phyloP scores from a whole-genome alignment of 2,329 filamentous ascomycete genomes.

The Knufia petricola region DNA sequence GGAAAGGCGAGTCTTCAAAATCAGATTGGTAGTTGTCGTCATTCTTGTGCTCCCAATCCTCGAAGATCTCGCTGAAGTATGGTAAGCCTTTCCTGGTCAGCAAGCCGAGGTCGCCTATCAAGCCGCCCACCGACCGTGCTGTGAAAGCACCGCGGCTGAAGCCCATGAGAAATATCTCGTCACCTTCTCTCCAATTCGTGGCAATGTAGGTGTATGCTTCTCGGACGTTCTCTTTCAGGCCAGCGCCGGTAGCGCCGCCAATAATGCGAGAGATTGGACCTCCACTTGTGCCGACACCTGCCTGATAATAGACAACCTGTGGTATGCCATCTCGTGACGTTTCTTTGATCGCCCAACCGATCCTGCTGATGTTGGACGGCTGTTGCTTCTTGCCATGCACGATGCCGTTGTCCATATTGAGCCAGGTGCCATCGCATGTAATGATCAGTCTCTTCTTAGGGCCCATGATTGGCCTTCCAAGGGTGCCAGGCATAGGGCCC shows the following conservation, averaged over 20 bases:
- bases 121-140: conserved; percentile 28
- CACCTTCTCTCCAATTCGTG: conserved; percentile 28
- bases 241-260: conserved; percentile 20
- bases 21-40: conserved; percentile 25
- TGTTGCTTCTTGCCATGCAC: conserved; percentile 23
- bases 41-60: conserved; percentile 25
- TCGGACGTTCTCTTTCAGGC: conserved; percentile 23
- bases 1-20: conserved; percentile 20
- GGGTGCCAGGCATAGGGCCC: conserved; percentile 21
- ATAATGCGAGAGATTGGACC: conserved; percentile 15
- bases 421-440: conserved; percentile 31
- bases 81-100: conserved; percentile 25
- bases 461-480: conserved; percentile 15
- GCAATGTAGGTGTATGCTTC: conserved; percentile 27
- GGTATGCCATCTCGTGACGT: conserved; percentile 27
- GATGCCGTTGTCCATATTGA: conserved; percentile 25
- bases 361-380: conserved; percentile 33
- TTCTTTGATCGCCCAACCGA: conserved; percentile 29
- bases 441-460: conserved; percentile 28
- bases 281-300: conserved; percentile 30
- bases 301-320: conserved; percentile 35
- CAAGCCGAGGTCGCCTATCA: conserved; percentile 28
- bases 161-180: conserved; percentile 31
- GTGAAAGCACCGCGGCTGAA: conserved; percentile 32
- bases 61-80: conserved; percentile 26